phyloP scores from a whole-genome alignment of 306 rosid species.

The Carpinus fangiana region DNA sequence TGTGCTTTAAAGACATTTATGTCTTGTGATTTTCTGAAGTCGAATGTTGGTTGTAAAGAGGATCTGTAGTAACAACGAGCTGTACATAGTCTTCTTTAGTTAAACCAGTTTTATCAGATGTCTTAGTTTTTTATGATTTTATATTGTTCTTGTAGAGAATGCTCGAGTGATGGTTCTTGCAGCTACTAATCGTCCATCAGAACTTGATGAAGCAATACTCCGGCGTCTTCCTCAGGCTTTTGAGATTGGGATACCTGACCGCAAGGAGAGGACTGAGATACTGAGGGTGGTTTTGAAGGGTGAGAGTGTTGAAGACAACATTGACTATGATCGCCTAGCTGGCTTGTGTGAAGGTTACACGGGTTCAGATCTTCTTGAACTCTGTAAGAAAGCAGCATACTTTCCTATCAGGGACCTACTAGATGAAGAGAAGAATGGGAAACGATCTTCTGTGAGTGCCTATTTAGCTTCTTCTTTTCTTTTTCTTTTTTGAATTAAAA shows the following conservation, averaged over 20 bases:
- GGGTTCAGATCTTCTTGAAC: slow-evolving; percentile 93
- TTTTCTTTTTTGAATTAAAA: not conserved
- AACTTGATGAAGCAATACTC: slow-evolving; percentile 98
- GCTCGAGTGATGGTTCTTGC: slow-evolving; percentile 98
- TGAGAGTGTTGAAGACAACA: slow-evolving; percentile 59
- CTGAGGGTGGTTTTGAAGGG: slow-evolving; percentile 78
- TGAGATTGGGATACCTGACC: slow-evolving; percentile 85
- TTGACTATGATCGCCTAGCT: slow-evolving; percentile 60
- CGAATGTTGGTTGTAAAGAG: slow-evolving; percentile 19
- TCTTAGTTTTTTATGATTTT: slow-evolving; percentile 8
- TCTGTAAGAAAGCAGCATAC: slow-evolving; percentile 98
- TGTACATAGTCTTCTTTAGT: slow-evolving; percentile 9
- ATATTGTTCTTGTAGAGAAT: slow-evolving; percentile 46
- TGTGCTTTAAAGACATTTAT: not conserved
- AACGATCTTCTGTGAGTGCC: slow-evolving; percentile 63
- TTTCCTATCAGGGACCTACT: slow-evolving; percentile 82
- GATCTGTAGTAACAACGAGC: slow-evolving; percentile 1
- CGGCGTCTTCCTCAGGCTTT: slow-evolving; percentile 98
- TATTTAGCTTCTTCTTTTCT: slow-evolving; percentile 9
- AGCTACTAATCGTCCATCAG: slow-evolving; percentile 98
- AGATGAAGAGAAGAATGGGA: slow-evolving; percentile 73
- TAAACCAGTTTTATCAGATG: slow-evolving; percentile 19
- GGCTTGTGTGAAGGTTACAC: slow-evolving; percentile 79
- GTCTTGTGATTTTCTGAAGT: slow-evolving; percentile 1
- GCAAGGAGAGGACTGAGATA: slow-evolving; percentile 78